Evolutionary conservation across 2,329 filamentous ascomycete genomes (phyloP), one percentile per base, ranked within the genome.

Genomic region (Botrytis elliptica): DNA sequence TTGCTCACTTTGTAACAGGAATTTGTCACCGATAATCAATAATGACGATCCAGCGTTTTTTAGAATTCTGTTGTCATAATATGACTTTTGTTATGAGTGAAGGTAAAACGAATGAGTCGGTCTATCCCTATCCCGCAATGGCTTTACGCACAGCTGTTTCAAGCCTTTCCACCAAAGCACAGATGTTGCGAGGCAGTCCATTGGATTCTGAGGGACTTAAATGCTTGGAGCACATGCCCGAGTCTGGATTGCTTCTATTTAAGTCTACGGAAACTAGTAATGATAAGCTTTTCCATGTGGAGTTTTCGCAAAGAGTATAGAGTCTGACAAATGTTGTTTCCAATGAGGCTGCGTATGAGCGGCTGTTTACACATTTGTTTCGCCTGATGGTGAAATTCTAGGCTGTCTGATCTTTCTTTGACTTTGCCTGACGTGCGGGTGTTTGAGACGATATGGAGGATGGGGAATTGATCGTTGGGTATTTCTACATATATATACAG

Each of bases 281-380:
- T 59, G 62, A 14, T 36, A 67, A 67, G 70, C n/a, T 36, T 67
- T 57, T 59, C 10, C 22, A 25, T 52, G 29, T 46, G 46, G 36
- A 52, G 44, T 42, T 36, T 29, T 65, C 46, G 38, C 46, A 66
- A 72, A 67, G 70, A 40, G 49, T 66, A 52, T 52, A 57, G 59
- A 60, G 64, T 69, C 64, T 49, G 64, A 73, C 71, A 60, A 73
- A 42, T 52, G 57, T 46, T 69, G 71, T 73, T 73, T 73, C 63
- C 42, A 40, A 73, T 73, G 64, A 29, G 16, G 36, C 36, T 69
- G 60, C 12, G 38, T 42, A 57, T 65, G 49, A 55, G 49, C 49
- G 49, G 25, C 49, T 55, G 49, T 42, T 66, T 55, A 40, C 70
- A n/a, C 38, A 67, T 67, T 42, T 67, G 62, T 72, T 66, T 71